Evolutionary conservation across 2,329 filamentous ascomycete species (phyloP).

Genomic region (Monascus ruber): DNA sequence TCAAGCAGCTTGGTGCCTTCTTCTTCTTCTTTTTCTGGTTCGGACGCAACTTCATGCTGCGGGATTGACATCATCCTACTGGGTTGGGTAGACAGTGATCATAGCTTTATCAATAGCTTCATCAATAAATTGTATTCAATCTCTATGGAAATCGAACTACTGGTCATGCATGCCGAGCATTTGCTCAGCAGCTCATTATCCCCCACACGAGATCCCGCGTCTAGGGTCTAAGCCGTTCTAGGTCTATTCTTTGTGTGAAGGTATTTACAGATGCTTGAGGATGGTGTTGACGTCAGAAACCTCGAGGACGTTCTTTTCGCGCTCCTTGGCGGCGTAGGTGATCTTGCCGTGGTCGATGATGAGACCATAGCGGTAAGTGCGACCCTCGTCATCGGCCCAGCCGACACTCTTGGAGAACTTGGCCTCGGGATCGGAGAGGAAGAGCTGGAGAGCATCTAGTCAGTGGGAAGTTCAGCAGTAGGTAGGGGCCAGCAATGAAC

Average conservation of each 20-base stretch:
- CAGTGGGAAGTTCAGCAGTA: background rate
- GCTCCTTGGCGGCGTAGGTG: slow-evolving; percentile 66
- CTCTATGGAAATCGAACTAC: background rate
- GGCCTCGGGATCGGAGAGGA: slow-evolving; percentile 61
- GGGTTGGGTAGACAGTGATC: slow-evolving; percentile 2
- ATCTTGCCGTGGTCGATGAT: slow-evolving; percentile 76
- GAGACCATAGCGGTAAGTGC: slow-evolving; percentile 69
- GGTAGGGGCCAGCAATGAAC: background rate
- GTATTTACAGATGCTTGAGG: slow-evolving; percentile 35
- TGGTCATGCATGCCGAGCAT: background rate
- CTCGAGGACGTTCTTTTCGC: slow-evolving; percentile 30
- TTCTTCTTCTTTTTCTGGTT: too few relatives aligned
- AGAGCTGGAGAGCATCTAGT: slow-evolving; percentile 41
- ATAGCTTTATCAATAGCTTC: slow-evolving; percentile 12
- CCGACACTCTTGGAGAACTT: slow-evolving; percentile 68
- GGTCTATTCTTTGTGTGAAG: slow-evolving; percentile 3
- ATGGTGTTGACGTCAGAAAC: slow-evolving; percentile 39
- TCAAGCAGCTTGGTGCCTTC: too few relatives aligned
- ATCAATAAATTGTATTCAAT: background rate
- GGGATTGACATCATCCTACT: too few relatives aligned
- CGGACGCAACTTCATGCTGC: too few relatives aligned
- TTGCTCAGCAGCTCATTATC: background rate
- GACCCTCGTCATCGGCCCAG: slow-evolving; percentile 60
- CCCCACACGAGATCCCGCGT: too few relatives aligned
- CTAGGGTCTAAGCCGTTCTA: slow-evolving; percentile 2